Evolutionary conservation across 768 basidiomycete species (phyloP), one percentile per base, ranked within the genome.

Genomic region (Leccinum olivaceopallidum): DNA sequence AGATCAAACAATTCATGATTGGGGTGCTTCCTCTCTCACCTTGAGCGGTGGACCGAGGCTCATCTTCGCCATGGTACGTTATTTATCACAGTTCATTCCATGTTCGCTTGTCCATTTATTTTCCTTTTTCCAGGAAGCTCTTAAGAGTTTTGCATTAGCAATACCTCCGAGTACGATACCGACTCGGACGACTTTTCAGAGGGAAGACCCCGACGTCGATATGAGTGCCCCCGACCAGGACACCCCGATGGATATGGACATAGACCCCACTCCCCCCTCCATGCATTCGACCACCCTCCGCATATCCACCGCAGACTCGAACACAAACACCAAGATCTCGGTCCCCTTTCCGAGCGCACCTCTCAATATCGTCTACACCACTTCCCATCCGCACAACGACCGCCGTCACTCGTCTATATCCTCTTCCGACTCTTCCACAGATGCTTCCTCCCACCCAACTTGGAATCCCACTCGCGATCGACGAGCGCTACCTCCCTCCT

Each of bases 241-340:
- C 42, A 10, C 58, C 9, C 61, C 52, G 56, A 71, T 74, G 69
- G 70, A 74, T 48, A 42, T 74, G 69, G 70, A 74, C 47, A 42
- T 71, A 30, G 75, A 75, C 57, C 48, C 64, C 3, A n/a, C 57
- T 4, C 53, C 64, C 7, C n/a, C 69, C 22, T 74, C 76, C 57
- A 78, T 79, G 78, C 78, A 79, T 54, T 79, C 78, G 4, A 69
- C 77, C 51, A 59, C 69, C n/a, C 71, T 73, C 64, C 70, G 69
- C 66, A 70, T 72, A 69, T 62, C 68, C 59, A 69, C 71, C 59
- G 63, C 63, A 51, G 61, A 63, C 57, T 36, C 37, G 22, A 32
- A 13, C 53, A 50, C 59, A 7, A 57, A 64, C 60, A 60, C 56
- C 9, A 61, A 59, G 10, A 61, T 59, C 0, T 54, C 63, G 8